Conservation (phyloP, 139 green algal genomes). For the Klebsormidium nitens region DNA sequence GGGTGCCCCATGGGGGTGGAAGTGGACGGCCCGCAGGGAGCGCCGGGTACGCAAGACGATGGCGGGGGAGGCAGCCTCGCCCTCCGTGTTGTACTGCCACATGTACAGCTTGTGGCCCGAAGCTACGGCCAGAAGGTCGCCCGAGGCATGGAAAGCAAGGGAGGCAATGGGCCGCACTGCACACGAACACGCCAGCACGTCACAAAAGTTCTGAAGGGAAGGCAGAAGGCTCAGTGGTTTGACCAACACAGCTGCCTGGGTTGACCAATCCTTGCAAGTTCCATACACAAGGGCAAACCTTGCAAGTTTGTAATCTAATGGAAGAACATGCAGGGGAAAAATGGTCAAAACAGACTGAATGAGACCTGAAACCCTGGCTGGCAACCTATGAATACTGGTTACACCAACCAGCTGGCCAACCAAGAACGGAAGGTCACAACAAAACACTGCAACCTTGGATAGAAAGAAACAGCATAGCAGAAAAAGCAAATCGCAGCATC, state of each 20-base stretch:
- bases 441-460: too few relatives aligned
- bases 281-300: neutral
- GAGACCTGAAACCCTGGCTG: too few relatives aligned
- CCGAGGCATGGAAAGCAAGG: conserved; percentile 67
- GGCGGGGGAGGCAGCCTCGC: conserved; percentile 9
- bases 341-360: neutral
- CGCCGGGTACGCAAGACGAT: conserved; percentile 56
- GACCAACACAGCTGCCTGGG: neutral
- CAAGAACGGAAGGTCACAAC: too few relatives aligned
- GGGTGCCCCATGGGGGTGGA: conserved; percentile 70
- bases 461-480: too few relatives aligned
- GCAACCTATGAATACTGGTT: too few relatives aligned
- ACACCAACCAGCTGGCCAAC: too few relatives aligned
- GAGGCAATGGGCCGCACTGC: conserved; percentile 79
- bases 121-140: conserved; percentile 67
- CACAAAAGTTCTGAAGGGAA: neutral
- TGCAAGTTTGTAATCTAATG: too few relatives aligned
- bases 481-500: too few relatives aligned
- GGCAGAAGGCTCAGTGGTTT: neutral
- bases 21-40: conserved; percentile 82
- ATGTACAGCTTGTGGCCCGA: conserved; percentile 71
- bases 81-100: conserved; percentile 45
- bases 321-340: neutral
- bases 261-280: neutral
- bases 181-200: conserved; percentile 1